Evolutionary conservation across 805 yeast species (phyloP), one percentile per base, ranked within the genome.

Genomic region (Kuraishia molischiana): DNA sequence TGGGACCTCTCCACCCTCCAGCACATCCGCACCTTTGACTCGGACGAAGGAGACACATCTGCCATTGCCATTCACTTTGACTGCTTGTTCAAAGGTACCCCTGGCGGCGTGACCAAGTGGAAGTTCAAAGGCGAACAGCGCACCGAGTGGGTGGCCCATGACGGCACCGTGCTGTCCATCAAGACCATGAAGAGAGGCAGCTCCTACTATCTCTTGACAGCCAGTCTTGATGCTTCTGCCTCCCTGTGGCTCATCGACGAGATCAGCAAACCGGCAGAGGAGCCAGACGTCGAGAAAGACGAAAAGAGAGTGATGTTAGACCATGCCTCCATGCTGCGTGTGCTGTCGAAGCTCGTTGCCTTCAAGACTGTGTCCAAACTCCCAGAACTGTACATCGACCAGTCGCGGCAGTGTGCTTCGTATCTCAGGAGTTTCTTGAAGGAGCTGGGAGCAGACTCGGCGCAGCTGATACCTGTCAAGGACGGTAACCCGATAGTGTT

Each of bases 1-100:
- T 84, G 95, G 86, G 97, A 92, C 49, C 61, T 90, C 35, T 77
- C 81, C 35, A 87, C 97, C 0, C 69, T 70, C 38, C 97, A 90
- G 53, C 63, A 70, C 30, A 67, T 73, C 28, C 57, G 74, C 28
- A 62, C 73, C 0, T 67, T 65, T 44, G 52, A 54, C 34, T 47
- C 58, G 17, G 67, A 48, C 46, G 63, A 60, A 29, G 64, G 66
- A 26, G 80, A 79, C 39, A 72, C 85, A 2, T 66, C 79, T 28
- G 70, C 90, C 2, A 48, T 85, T 26, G 72, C 79, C 1, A 67
- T 74, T 5, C 62, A 67, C 38, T 64, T 66, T 14, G 74, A 72
- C 42, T 74, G 77, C 46, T 63, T 85, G 2, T 81, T 77, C 56
- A 75, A 76, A 47, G 85, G 83, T 4, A 65, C 83, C 1, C 66